A percentile compares a stretch with the other conserved stretches of the same genome.
These are phyloP conservation scores for Fagus crenata DNA, from an alignment of 306 rosid genomes.

Conservation along the genomic window DNA sequence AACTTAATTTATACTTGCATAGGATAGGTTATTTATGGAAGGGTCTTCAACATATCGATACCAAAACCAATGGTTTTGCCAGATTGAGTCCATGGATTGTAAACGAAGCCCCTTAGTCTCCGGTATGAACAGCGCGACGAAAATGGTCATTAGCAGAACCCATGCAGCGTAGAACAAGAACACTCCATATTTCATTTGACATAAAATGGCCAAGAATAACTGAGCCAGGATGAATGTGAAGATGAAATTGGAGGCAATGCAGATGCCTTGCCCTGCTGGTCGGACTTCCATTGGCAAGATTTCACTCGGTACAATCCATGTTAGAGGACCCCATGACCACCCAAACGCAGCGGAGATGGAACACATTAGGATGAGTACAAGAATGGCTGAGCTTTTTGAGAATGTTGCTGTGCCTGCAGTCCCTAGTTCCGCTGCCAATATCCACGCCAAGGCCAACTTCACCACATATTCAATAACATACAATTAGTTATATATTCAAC, in stretches of 20 bases:
- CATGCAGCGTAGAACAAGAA: slow-evolving; percentile 1
- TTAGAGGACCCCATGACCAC: slow-evolving; percentile 6
- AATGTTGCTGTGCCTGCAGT: background rate
- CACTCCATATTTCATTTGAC: background rate
- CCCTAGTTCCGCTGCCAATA: background rate
- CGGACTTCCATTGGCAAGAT: background rate
- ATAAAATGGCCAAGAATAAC: background rate
- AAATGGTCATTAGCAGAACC: background rate
- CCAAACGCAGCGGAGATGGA: background rate
- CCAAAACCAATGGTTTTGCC: slow-evolving; percentile 3
- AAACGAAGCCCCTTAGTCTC: slow-evolving; percentile 5
- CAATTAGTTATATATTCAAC: too few relatives aligned
- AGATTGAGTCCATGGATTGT: background rate
- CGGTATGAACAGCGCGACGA: background rate
- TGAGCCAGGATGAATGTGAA: background rate
- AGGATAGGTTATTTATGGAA: too few relatives aligned
- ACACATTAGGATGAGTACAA: background rate
- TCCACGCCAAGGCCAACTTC: background rate
- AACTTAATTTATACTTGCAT: too few relatives aligned
- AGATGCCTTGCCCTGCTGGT: slow-evolving; percentile 1
- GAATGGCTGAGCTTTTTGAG: background rate
- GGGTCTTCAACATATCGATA: background rate
- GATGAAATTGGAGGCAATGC: background rate
- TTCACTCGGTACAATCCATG: background rate
- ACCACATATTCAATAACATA: background rate